Conservation (phyloP, 371 early-diverging fungal genomes). For the Mortierella sp. region DNA sequence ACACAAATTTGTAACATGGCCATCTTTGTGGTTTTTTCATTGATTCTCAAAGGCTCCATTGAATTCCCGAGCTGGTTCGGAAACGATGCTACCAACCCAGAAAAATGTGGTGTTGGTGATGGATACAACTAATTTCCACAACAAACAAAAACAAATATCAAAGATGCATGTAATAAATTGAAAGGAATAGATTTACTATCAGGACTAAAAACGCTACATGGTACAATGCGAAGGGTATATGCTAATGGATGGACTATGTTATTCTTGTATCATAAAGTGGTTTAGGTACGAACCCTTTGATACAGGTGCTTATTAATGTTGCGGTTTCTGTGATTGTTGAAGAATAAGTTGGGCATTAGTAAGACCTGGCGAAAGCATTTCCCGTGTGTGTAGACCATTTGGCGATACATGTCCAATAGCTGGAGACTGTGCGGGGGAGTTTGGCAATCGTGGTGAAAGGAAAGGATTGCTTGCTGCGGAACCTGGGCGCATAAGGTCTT, state of each 20-base stretch:
- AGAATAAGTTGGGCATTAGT: constrained; percentile 51
- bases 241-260: neutral
- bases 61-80: constrained; percentile 42
- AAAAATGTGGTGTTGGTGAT: constrained; percentile 47
- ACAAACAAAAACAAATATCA: neutral
- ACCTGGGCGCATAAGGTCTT: neutral
- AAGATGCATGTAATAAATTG: neutral
- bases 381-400: constrained; percentile 6
- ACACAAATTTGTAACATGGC: constrained; percentile 57
- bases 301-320: neutral
- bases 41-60: constrained; percentile 36
- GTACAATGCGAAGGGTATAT: neutral
- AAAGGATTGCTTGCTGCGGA: neutral
- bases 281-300: neutral
- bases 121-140: constrained; percentile 26
- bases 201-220: neutral
- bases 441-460: neutral
- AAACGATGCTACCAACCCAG: constrained; percentile 34
- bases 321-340: constrained; percentile 32
- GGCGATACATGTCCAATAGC: neutral
- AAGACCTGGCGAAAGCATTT: constrained; percentile 36
- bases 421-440: neutral
- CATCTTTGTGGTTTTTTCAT: constrained; percentile 50
- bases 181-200: neutral
- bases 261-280: neutral